Percentiles rank a stretch among this genome's conserved stretches.
Evolutionary conservation across 495 filamentous ascomycete species (phyloP).

Genomic region (Aspergillus hancockii): DNA sequence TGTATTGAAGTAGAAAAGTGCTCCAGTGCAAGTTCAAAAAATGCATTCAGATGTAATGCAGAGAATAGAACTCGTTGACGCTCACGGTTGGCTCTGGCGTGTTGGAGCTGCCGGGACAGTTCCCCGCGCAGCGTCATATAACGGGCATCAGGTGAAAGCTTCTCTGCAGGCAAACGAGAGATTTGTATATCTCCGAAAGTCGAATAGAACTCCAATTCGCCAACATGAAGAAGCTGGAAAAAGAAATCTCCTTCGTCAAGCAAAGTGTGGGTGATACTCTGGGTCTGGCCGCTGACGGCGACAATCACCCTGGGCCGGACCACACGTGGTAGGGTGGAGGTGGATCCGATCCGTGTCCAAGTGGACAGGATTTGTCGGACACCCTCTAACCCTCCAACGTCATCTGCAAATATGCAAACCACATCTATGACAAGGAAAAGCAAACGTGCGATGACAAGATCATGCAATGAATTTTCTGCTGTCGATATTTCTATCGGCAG

Average conservation of each 20-base stretch:
- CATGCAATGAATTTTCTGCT: slow-evolving; percentile 6
- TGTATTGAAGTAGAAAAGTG: slow-evolving; percentile 12
- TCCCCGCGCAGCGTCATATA: slow-evolving; percentile 9
- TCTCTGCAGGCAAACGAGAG: slow-evolving; percentile 4
- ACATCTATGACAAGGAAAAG: slow-evolving; percentile 14
- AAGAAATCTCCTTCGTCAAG: slow-evolving; percentile 9
- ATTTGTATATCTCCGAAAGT: slow-evolving; percentile 12
- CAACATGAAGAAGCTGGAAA: slow-evolving; percentile 5
- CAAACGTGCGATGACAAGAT: slow-evolving; percentile 11
- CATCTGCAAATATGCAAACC: slow-evolving; percentile 18
- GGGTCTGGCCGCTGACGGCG: slow-evolving; percentile 2
- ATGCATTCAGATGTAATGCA: slow-evolving; percentile 20
- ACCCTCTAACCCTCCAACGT: slow-evolving; percentile 12
- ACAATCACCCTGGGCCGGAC: slow-evolving; percentile 14
- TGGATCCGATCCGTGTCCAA: slow-evolving; percentile 8
- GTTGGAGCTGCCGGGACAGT: slow-evolving; percentile 3
- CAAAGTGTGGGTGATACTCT: slow-evolving; percentile 2
- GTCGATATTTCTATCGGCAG: slow-evolving; percentile 7
- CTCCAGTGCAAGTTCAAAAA: slow-evolving; percentile 21
- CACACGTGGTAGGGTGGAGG: slow-evolving; percentile 4
- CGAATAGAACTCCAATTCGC: neutral
- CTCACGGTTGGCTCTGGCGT: slow-evolving; percentile 3
- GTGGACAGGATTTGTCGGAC: slow-evolving; percentile 6
- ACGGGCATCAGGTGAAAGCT: slow-evolving; percentile 13
- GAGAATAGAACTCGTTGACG: slow-evolving; percentile 18